Conservation (phyloP, 805 yeast species). For the Dipodascus albidus region DNA sequence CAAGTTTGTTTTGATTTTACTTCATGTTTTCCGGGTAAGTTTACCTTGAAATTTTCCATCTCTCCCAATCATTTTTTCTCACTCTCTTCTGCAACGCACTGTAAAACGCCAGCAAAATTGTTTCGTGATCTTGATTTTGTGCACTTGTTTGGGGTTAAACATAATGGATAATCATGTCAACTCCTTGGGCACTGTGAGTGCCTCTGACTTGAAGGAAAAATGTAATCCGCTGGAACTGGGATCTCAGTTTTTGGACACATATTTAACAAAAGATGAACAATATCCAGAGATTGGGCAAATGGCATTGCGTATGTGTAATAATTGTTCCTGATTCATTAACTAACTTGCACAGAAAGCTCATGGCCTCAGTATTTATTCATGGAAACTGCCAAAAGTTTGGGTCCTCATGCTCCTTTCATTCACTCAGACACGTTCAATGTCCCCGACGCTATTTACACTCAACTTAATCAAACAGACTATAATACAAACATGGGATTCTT, state of each 20-base stretch:
- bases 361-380: conserved; percentile 19
- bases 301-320: conserved; percentile 16
- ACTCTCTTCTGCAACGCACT: background rate
- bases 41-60: background rate
- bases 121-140: background rate
- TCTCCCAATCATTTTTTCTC: background rate
- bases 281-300: conserved; percentile 27
- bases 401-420: conserved; percentile 51
- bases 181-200: background rate
- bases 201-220: background rate
- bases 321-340: background rate
- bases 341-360: conserved; percentile 14
- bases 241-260: conserved; percentile 18
- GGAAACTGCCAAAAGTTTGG: conserved; percentile 13
- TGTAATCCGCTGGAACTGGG: conserved; percentile 19
- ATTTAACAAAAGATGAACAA: conserved; percentile 19
- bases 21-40: background rate
- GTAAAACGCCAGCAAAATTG: background rate
- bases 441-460: conserved; percentile 72
- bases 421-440: conserved; percentile 54
- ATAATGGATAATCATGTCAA: background rate
- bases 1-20: background rate
- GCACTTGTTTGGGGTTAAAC: background rate
- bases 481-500: conserved; percentile 74
- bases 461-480: conserved; percentile 51